A percentile compares a stretch with the other conserved stretches of the same genome.
These are phyloP conservation scores for Cornus controversa DNA, from an alignment of 148 eudicot species.

Conservation along the genomic window DNA sequence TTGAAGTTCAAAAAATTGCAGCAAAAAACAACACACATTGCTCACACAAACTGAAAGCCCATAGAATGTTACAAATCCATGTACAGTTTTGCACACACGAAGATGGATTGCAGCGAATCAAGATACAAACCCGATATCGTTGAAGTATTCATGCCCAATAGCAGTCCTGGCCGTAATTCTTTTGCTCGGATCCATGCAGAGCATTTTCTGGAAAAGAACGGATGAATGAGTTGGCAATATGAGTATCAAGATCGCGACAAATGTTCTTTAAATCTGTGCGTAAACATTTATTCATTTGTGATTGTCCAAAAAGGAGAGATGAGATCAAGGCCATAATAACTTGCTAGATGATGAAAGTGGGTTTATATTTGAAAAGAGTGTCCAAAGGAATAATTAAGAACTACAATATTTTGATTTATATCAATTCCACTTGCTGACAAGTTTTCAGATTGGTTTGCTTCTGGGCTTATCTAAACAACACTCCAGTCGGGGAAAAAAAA, in stretches of 20 bases:
- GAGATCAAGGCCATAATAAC: background rate
- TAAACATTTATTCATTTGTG: background rate
- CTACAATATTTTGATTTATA: no score
- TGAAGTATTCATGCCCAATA: slow-evolving; percentile 89
- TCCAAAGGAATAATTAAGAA: background rate
- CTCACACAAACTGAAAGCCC: slow-evolving; percentile 9
- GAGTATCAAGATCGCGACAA: background rate
- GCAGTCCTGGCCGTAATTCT: slow-evolving; percentile 89
- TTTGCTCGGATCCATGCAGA: slow-evolving; percentile 81
- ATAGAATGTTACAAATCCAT: slow-evolving; percentile 18
- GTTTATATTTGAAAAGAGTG: background rate
- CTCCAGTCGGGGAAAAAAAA: no score
- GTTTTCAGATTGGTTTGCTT: no score
- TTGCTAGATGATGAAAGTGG: background rate
- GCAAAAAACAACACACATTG: slow-evolving; percentile 9
- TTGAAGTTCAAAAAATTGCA: background rate
- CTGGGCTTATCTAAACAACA: background rate
- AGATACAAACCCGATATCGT: slow-evolving; percentile 66
- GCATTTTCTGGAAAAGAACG: slow-evolving; percentile 74
- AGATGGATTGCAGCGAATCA: slow-evolving; percentile 25
- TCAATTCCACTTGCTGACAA: no score
- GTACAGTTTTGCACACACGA: slow-evolving; percentile 15
- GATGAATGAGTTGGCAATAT: background rate
- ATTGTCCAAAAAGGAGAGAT: background rate
- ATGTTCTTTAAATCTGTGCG: no score